Conservation (phyloP, 2,329 filamentous ascomycete genomes). For the Teratosphaeria pseudoeucalypti region DNA sequence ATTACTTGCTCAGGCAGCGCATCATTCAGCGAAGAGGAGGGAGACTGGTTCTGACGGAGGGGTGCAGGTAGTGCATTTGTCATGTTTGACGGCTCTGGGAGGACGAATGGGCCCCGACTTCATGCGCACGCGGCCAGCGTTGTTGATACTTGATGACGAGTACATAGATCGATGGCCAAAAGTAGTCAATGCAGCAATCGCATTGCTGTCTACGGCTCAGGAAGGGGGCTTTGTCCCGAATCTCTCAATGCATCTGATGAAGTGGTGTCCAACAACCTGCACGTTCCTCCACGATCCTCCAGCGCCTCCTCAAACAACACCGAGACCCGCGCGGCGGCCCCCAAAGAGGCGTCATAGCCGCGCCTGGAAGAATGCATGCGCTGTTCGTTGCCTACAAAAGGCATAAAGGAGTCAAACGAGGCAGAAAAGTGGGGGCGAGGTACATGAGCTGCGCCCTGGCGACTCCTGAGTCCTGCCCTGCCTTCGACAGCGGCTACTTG, state of each 20-base stretch:
- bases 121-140: background rate
- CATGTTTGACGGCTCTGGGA: background rate
- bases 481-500: no score
- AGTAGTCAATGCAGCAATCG: background rate
- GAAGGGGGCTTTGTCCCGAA: background rate
- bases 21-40: slow-evolving; percentile 18
- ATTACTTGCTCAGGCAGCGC: slow-evolving; percentile 31
- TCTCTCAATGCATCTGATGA: background rate
- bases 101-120: background rate
- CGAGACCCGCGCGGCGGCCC: background rate
- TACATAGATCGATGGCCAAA: background rate
- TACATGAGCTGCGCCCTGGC: background rate
- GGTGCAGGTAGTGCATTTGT: background rate
- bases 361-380: background rate
- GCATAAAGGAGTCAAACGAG: background rate
- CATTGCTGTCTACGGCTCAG: background rate
- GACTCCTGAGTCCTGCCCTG: background rate
- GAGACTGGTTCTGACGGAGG: background rate
- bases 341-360: background rate
- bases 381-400: background rate
- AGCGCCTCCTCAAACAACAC: background rate
- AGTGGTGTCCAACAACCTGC: background rate
- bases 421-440: background rate
- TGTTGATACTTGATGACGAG: no score
- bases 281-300: background rate